Conservation (phyloP, 768 basidiomycete species). For the Leccinum barrowsii region DNA sequence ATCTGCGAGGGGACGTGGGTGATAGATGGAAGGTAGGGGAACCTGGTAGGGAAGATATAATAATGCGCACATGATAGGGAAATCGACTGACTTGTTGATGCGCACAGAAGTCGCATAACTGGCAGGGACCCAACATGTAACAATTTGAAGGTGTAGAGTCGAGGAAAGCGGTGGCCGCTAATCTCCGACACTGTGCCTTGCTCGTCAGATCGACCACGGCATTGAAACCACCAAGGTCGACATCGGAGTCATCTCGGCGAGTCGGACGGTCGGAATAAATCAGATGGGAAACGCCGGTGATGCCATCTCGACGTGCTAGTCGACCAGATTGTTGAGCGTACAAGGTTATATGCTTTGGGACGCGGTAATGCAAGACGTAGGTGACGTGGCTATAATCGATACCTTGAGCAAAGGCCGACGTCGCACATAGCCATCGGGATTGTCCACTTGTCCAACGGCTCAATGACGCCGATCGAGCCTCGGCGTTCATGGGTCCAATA, state of each 20-base stretch:
- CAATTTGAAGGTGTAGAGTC: not conserved
- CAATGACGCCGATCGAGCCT: not conserved
- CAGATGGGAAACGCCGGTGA: not conserved
- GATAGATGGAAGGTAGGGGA: not conserved
- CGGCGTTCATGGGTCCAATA: not conserved
- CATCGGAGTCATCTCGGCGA: not conserved
- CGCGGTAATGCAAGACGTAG: conserved; percentile 1
- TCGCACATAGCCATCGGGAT: conserved; percentile 6
- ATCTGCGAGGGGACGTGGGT: not conserved
- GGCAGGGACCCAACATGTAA: not conserved
- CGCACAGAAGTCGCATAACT: not conserved
- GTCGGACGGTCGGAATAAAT: not conserved
- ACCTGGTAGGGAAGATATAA: not conserved
- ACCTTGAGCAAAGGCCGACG: conserved; percentile 5
- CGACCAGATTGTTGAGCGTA: conserved; percentile 5
- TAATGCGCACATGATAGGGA: not conserved
- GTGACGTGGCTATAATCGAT: conserved; percentile 3
- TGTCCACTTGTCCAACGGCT: not conserved
- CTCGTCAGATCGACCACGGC: not conserved
- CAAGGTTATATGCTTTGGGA: conserved; percentile 4
- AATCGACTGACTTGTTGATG: not conserved
- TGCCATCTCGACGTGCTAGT: not conserved
- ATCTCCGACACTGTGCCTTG: not conserved
- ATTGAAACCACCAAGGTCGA: not conserved
- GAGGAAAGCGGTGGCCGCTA: not conserved